Evolutionary conservation across 306 rosid species (phyloP).

Genomic region (Rosa chinensis): DNA sequence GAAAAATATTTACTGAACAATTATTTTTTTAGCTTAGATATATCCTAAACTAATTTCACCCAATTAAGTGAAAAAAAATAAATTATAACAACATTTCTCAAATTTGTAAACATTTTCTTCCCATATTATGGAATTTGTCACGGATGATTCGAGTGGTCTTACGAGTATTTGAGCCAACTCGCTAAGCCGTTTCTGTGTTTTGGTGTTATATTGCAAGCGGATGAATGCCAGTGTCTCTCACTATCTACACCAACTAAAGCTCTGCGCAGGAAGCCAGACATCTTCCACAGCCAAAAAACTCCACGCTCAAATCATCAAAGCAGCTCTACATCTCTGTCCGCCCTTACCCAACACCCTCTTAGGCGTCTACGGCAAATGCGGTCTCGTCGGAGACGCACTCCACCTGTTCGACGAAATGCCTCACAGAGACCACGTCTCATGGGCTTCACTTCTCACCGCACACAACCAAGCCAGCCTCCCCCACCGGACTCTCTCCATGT

Average conservation of each 20-base stretch:
- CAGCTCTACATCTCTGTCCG: slow-evolving; percentile 35
- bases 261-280: slow-evolving; percentile 38
- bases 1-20: no score
- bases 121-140: no score
- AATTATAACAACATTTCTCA: no score
- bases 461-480: slow-evolving; percentile 64
- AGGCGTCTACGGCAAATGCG: slow-evolving; percentile 53
- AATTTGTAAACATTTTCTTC: no score
- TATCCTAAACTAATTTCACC: no score
- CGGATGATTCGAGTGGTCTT: no score
- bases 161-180: no score
- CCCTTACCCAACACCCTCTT: slow-evolving; percentile 71
- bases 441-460: slow-evolving; percentile 81
- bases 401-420: slow-evolving; percentile 72
- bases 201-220: background rate
- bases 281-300: slow-evolving; percentile 41
- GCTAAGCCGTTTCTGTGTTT: no score
- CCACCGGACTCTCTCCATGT: slow-evolving; percentile 42
- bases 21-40: no score
- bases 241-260: slow-evolving; percentile 53
- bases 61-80: no score
- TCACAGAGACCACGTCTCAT: slow-evolving; percentile 53
- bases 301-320: slow-evolving; percentile 62
- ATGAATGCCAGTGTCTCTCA: slow-evolving; percentile 54
- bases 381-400: slow-evolving; percentile 53